Evolutionary conservation across 495 filamentous ascomycete species (phyloP).

Genomic region (Alectoria sarmentosa): DNA sequence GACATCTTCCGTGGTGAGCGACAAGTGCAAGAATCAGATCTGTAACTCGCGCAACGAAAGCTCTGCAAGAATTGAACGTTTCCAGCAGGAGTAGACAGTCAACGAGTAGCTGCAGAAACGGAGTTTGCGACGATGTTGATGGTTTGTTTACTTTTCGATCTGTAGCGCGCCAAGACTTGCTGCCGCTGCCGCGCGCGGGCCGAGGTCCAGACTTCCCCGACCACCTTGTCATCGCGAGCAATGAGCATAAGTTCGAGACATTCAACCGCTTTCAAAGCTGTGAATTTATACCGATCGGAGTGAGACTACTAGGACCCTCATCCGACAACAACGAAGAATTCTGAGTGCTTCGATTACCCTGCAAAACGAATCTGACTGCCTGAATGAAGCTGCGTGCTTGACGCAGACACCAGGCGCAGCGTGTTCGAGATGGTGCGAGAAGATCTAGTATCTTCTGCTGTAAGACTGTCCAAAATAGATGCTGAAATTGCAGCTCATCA

Average conservation of each 20-base stretch:
- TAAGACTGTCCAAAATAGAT: conserved; percentile 36
- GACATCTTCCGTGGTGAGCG: conserved; percentile 47
- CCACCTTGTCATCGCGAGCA: too few relatives aligned
- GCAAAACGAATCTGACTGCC: not conserved
- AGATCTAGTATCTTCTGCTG: conserved; percentile 77
- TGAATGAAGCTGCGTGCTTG: not conserved
- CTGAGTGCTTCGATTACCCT: not conserved
- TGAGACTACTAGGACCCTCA: not conserved
- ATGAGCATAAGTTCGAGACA: too few relatives aligned
- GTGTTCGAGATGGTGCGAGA: conserved; percentile 62
- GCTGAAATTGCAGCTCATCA: conserved; percentile 30
- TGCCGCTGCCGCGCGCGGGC: conserved; percentile 12
- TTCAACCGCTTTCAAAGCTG: not conserved
- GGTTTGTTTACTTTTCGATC: conserved; percentile 2
- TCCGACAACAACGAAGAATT: not conserved
- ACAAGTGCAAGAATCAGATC: not conserved
- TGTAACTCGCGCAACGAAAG: not conserved
- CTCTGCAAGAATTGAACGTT: not conserved
- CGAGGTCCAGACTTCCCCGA: conserved; percentile 13
- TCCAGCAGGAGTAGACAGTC: not conserved
- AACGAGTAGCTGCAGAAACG: not conserved
- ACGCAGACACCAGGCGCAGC: not conserved
- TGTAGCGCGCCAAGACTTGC: conserved; percentile 10
- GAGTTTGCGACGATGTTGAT: not conserved
- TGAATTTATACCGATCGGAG: not conserved